Evolutionary conservation across 768 basidiomycete genomes (phyloP).

Genomic region (Mycena rebaudengoi): DNA sequence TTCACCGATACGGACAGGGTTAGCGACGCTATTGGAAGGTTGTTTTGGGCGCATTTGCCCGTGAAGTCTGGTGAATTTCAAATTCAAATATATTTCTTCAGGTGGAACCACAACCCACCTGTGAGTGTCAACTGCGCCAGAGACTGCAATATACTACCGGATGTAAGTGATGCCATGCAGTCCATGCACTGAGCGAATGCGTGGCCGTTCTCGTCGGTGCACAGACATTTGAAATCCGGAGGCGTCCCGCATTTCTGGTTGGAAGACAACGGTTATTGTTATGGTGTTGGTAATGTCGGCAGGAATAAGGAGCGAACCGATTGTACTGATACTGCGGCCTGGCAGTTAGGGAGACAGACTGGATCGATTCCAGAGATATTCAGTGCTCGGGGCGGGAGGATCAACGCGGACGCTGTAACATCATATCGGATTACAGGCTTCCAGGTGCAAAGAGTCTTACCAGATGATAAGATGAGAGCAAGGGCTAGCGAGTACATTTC

Average conservation of each 20-base stretch:
- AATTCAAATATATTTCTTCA: not conserved
- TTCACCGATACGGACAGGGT: conserved; percentile 3
- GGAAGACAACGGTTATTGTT: not conserved
- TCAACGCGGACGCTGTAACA: not conserved
- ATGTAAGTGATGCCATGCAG: not conserved
- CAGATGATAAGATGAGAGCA: too few relatives aligned
- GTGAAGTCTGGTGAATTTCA: not conserved
- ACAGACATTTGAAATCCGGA: conserved; percentile 13
- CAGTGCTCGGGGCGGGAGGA: conserved; percentile 4
- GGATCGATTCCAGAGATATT: conserved; percentile 1
- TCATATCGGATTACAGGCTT: too few relatives aligned
- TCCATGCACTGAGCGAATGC: conserved; percentile 12
- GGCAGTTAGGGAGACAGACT: not conserved
- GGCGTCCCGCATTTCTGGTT: not conserved
- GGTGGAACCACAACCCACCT: not conserved
- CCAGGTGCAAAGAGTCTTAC: too few relatives aligned
- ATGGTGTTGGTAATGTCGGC: not conserved
- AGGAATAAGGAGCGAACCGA: not conserved
- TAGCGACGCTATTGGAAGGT: not conserved
- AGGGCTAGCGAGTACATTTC: too few relatives aligned
- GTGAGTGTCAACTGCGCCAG: not conserved
- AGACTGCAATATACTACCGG: conserved; percentile 3
- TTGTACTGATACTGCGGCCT: conserved; percentile 1
- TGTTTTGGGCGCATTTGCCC: not conserved
- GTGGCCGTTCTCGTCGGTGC: conserved; percentile 1